These are phyloP conservation scores for Fusarium continuum DNA, from an alignment of 2,329 filamentous ascomycete genomes.

Conservation along the genomic window DNA sequence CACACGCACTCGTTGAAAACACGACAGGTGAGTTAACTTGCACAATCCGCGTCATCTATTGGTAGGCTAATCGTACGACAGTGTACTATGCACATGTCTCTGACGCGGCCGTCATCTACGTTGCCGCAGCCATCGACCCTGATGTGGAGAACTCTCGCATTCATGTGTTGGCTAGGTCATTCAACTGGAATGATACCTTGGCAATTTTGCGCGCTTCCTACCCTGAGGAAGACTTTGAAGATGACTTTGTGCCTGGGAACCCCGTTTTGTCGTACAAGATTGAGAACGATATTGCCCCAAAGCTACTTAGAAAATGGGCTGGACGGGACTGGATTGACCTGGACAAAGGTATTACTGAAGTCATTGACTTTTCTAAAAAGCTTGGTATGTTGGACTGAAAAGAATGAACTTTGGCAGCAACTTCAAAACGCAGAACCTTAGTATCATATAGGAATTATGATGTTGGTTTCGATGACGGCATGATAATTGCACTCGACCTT, in stretches of 20 bases:
- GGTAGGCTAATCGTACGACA: background rate
- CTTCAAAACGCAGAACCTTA: no score
- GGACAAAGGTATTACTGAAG: slow-evolving; percentile 15
- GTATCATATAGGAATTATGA: no score
- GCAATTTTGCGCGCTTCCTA: slow-evolving; percentile 20
- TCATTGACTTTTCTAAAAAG: slow-evolving; percentile 10
- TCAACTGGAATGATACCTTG: slow-evolving; percentile 34
- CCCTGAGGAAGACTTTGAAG: slow-evolving; percentile 9
- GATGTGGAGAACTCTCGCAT: slow-evolving; percentile 20
- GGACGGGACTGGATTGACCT: slow-evolving; percentile 26
- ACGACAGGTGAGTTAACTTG: slow-evolving; percentile 13
- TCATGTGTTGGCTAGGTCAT: slow-evolving; percentile 7
- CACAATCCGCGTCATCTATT: fast-evolving
- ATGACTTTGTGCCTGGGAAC: slow-evolving; percentile 20
- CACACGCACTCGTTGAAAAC: background rate
- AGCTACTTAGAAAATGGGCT: slow-evolving; percentile 30
- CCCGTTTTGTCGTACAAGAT: slow-evolving; percentile 25
- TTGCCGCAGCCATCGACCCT: slow-evolving; percentile 26
- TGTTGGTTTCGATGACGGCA: fast-evolving
- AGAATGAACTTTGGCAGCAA: no score
- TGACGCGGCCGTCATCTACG: slow-evolving; percentile 29
- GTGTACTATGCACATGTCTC: slow-evolving; percentile 37
- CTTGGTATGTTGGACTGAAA: slow-evolving; percentile 7
- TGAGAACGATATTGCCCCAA: slow-evolving; percentile 25
- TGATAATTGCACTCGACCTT: no score